Evolutionary conservation across 176 grass and related monocot genomes (phyloP).

Genomic region (Eremochloa ophiuroides): DNA sequence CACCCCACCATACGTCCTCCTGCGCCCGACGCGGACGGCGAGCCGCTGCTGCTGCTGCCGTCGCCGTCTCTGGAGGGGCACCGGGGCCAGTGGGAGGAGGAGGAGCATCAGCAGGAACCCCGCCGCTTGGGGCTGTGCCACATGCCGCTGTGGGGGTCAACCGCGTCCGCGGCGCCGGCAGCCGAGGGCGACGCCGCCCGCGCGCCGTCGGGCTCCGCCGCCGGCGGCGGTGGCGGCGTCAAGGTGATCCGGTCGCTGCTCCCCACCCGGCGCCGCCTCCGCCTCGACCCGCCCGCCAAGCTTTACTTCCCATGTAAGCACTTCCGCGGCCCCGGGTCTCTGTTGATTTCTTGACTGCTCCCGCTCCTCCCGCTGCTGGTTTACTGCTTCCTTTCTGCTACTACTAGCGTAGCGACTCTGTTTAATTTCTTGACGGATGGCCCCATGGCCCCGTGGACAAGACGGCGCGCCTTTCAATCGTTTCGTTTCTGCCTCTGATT

Average conservation of each 20-base stretch:
- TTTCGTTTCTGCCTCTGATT: not conserved
- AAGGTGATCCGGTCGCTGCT: conserved; percentile 70
- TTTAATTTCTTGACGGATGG: not conserved
- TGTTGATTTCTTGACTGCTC: not conserved
- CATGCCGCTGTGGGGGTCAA: conserved; percentile 45
- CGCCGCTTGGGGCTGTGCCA: conserved; percentile 13
- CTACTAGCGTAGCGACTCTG: not conserved
- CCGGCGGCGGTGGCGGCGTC: conserved; percentile 7
- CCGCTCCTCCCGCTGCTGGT: not conserved
- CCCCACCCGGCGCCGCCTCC: conserved; percentile 75
- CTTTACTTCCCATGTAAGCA: conserved; percentile 91
- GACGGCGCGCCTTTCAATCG: not conserved
- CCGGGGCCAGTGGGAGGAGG: not conserved
- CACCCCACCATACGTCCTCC: conserved; percentile 2
- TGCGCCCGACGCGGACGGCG: conserved; percentile 7
- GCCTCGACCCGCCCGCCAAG: conserved; percentile 80
- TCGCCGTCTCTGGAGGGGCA: not conserved
- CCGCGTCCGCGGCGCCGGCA: conserved; percentile 25
- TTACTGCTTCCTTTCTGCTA: not conserved
- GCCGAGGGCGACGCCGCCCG: conserved; percentile 14
- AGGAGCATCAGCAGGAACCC: not conserved
- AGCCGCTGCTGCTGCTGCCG: conserved; percentile 5
- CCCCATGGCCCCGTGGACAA: too few species aligned
- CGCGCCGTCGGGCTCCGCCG: not conserved
- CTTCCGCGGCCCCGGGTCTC: not conserved